These are phyloP conservation scores for Orbilia brochopaga DNA, from an alignment of 2,329 filamentous ascomycete genomes.

Conservation along the genomic window DNA sequence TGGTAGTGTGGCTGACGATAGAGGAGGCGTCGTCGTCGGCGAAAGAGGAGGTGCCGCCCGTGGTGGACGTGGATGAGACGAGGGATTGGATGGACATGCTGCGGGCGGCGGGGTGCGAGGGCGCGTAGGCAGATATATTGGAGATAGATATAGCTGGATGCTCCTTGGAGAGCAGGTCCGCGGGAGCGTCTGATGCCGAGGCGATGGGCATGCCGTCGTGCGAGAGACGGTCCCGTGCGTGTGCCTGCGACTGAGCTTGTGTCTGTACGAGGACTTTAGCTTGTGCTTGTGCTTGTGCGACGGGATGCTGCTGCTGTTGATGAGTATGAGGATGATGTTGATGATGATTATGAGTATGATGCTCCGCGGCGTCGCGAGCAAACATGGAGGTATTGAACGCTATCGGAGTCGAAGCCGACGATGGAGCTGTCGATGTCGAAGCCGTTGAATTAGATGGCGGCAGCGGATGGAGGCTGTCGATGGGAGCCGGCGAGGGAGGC, in stretches of 20 bases:
- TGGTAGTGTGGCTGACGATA: slow-evolving; percentile 42
- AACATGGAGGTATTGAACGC: slow-evolving; percentile 44
- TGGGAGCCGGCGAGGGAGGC: slow-evolving; percentile 27
- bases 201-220: slow-evolving; percentile 20
- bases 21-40: slow-evolving; percentile 48
- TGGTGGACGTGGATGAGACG: slow-evolving; percentile 22
- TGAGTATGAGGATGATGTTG: slow-evolving; percentile 18
- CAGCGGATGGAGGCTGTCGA: slow-evolving; percentile 1
- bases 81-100: slow-evolving; percentile 51
- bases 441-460: slow-evolving; percentile 13
- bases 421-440: slow-evolving; percentile 2
- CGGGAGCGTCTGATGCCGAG: slow-evolving; percentile 19
- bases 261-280: slow-evolving; percentile 1
- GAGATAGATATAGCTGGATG: slow-evolving; percentile 7
- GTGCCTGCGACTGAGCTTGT: slow-evolving; percentile 32
- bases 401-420: background rate
- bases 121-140: background rate
- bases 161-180: background rate
- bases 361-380: slow-evolving; percentile 20
- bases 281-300: slow-evolving; percentile 18
- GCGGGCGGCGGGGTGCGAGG: slow-evolving; percentile 20
- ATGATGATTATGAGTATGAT: slow-evolving; percentile 10
- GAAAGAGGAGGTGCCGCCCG: slow-evolving; percentile 29
- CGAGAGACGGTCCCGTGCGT: slow-evolving; percentile 8
- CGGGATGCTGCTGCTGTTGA: slow-evolving; percentile 2